These are phyloP conservation scores for Avena eriantha DNA, from an alignment of 176 grass and related monocot genomes.

Conservation along the genomic window DNA sequence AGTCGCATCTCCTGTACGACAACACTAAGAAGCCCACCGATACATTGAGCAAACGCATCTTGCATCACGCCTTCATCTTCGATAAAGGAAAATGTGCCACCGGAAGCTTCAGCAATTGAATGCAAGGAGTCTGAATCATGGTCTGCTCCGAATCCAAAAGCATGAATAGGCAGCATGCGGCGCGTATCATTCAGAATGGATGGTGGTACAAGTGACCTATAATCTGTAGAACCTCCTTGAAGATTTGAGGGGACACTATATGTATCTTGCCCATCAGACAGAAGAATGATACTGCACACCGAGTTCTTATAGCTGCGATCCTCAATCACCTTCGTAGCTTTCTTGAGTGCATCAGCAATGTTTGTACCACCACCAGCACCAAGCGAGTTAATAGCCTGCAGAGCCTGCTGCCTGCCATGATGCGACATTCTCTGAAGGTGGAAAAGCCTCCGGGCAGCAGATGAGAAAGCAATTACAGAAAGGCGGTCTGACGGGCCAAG, in stretches of 20 bases:
- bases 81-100: constrained; percentile 97
- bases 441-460: constrained; percentile 72
- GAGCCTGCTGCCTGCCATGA: constrained; percentile 68
- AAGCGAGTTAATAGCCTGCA: constrained; percentile 82
- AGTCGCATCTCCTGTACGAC: constrained; percentile 72
- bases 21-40: constrained; percentile 92
- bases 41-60: constrained; percentile 98
- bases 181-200: constrained; percentile 42
- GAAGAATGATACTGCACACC: constrained; percentile 88
- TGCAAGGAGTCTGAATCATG: constrained; percentile 83
- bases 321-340: constrained; percentile 81
- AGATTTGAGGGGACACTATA: constrained; percentile 67
- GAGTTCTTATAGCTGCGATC: constrained; percentile 81
- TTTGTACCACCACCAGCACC: constrained; percentile 80
- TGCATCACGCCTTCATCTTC: constrained; percentile 92
- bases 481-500: constrained; percentile 85
- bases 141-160: constrained; percentile 90
- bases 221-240: constrained; percentile 46
- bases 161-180: constrained; percentile 70
- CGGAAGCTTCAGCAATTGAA: constrained; percentile 81
- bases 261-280: constrained; percentile 93
- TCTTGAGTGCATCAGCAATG: constrained; percentile 83
- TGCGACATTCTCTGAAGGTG: constrained; percentile 82
- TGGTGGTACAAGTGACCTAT: constrained; percentile 66
- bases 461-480: constrained; percentile 94